Percentiles rank a stretch among this genome's conserved stretches.
These are phyloP conservation scores for Ophiostoma angusticollis DNA, from an alignment of 2,329 filamentous ascomycete species.

Conservation along the genomic window DNA sequence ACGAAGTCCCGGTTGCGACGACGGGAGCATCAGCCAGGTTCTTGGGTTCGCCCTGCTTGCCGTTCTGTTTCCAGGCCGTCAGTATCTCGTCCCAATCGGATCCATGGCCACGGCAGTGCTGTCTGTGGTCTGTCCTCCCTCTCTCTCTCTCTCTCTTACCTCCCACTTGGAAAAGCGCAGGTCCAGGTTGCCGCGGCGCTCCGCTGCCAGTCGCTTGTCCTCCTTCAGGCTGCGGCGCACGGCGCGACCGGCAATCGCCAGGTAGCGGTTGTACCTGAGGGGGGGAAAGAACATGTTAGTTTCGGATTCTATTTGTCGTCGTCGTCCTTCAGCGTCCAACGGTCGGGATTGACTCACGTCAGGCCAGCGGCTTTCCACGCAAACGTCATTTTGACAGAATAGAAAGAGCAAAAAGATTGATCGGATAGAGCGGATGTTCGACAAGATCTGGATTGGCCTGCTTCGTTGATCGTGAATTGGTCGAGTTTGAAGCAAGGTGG, in stretches of 20 bases:
- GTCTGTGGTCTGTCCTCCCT: too few relatives aligned
- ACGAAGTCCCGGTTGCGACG: conserved; percentile 18
- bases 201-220: conserved; percentile 72
- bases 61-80: conserved; percentile 59
- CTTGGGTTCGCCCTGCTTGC: conserved; percentile 85
- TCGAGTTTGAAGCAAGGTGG: conserved; percentile 1
- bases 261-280: conserved; percentile 99
- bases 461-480: too few relatives aligned
- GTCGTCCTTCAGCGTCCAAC: not conserved
- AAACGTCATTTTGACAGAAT: conserved; percentile 70
- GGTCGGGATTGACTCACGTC: conserved; percentile 52
- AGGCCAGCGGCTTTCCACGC: conserved; percentile 97
- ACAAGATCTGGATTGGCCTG: too few relatives aligned
- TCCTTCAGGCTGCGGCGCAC: conserved; percentile 97
- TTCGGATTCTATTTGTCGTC: conserved; percentile 8
- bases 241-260: conserved; percentile 84
- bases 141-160: too few relatives aligned
- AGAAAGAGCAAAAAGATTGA: too few relatives aligned
- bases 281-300: conserved; percentile 1
- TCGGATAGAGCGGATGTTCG: too few relatives aligned
- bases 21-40: conserved; percentile 47
- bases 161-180: conserved; percentile 89
- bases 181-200: conserved; percentile 82
- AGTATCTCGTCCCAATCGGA: not conserved
- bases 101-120: too few relatives aligned